Percentiles rank a stretch among this genome's conserved stretches.
Evolutionary conservation across 129 eudicot genomes (phyloP).

Genomic region (Flaveria sonorensis): DNA sequence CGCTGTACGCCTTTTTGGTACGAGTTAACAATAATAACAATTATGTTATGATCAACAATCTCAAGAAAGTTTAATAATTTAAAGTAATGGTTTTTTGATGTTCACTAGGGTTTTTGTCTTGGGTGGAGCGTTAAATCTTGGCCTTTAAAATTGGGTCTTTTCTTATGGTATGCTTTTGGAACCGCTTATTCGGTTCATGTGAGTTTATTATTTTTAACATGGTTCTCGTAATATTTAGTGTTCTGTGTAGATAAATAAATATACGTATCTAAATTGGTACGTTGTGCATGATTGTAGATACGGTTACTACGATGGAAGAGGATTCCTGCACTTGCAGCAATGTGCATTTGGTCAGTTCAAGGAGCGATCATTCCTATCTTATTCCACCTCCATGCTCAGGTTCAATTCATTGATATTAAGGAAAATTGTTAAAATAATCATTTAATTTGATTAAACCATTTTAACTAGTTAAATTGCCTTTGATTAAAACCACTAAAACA

Average conservation of each 20-base stretch:
- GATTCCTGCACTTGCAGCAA: constrained; percentile 37
- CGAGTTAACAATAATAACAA: neutral
- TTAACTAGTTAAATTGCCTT: too few species aligned
- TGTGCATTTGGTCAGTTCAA: constrained; percentile 39
- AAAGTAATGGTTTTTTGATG: neutral
- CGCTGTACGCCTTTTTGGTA: constrained; percentile 37
- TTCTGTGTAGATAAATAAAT: neutral
- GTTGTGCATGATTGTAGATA: constrained; percentile 6
- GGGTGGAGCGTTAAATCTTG: constrained; percentile 38
- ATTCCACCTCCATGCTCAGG: constrained; percentile 41
- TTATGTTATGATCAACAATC: neutral
- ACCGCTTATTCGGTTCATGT: constrained; percentile 38
- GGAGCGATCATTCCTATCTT: constrained; percentile 38
- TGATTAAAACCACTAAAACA: too few species aligned
- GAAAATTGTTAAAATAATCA: too few species aligned
- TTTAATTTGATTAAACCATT: too few species aligned
- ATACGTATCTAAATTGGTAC: neutral
- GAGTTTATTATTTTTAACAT: neutral
- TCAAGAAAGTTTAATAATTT: neutral
- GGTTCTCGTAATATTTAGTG: too few species aligned
- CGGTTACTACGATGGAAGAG: constrained; percentile 40
- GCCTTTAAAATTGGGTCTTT: constrained; percentile 37
- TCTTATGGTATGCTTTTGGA: constrained; percentile 40
- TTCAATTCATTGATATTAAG: neutral
- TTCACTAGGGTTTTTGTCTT: constrained; percentile 32